phyloP scores from a whole-genome alignment of 805 yeast genomes.

The Lipomyces mesembrius region DNA sequence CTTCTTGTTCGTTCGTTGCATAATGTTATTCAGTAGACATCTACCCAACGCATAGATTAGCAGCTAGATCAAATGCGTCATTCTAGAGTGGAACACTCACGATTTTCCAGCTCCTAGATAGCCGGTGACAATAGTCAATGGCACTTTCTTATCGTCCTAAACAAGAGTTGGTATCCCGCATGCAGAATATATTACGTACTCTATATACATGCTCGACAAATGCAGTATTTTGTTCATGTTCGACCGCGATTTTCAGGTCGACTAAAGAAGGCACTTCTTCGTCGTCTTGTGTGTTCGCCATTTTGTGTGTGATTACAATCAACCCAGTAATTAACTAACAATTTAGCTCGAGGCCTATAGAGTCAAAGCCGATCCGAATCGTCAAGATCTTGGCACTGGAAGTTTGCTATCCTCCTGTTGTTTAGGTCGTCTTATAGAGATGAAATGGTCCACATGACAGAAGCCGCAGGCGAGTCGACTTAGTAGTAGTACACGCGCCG shows the following conservation, averaged over 20 bases:
- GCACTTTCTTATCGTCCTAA: constrained; percentile 58
- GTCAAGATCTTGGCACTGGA: no score
- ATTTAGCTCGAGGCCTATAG: not conserved
- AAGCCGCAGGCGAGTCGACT: no score
- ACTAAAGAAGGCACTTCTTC: constrained; percentile 20
- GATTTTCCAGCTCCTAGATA: constrained; percentile 95
- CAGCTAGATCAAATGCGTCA: not conserved
- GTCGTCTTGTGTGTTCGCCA: constrained; percentile 15
- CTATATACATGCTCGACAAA: not conserved
- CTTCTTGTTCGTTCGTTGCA: constrained; percentile 67
- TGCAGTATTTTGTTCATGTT: not conserved
- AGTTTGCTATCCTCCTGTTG: no score
- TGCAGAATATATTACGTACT: not conserved
- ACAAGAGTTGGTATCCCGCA: not conserved
- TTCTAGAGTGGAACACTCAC: constrained; percentile 8
- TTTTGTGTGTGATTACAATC: not conserved
- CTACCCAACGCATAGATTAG: constrained; percentile 28
- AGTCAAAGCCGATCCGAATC: not conserved
- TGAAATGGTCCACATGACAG: no score
- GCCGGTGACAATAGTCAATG: constrained; percentile 92
- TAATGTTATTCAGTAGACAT: constrained; percentile 76
- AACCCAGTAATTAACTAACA: not conserved
- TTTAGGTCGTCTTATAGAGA: no score
- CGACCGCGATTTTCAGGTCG: constrained; percentile 6
- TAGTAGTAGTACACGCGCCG: no score